phyloP scores from a whole-genome alignment of 2,329 filamentous ascomycete species.

The Fusarium ramigenum region DNA sequence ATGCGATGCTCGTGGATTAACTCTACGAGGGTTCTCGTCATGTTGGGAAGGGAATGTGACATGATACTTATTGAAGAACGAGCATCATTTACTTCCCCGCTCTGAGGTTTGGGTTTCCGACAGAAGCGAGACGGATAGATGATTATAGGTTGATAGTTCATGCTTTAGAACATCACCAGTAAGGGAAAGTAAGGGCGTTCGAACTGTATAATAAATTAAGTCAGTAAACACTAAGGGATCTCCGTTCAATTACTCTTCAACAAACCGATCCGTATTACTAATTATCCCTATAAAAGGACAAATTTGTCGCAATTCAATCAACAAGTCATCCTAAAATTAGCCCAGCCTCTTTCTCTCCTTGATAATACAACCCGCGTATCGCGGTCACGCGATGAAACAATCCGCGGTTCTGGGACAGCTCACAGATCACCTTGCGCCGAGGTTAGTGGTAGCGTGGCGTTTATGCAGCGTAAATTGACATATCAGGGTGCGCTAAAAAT shows the following conservation, averaged over 20 bases:
- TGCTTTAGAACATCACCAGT: too few species aligned
- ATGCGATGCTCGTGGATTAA: neutral
- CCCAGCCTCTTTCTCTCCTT: neutral
- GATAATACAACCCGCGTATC: neutral
- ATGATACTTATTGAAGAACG: neutral
- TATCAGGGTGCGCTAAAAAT: neutral
- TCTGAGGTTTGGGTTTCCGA: too few species aligned
- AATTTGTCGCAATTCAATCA: neutral
- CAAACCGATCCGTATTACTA: accelerated
- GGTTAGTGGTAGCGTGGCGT: neutral
- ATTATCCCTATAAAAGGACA: neutral
- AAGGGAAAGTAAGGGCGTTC: too few species aligned
- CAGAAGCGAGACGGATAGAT: accelerated
- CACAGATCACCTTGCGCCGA: neutral
- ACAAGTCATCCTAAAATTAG: neutral
- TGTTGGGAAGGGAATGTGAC: accelerated
- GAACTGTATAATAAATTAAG: too few species aligned
- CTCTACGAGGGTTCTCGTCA: accelerated
- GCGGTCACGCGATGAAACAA: neutral
- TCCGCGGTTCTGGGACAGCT: neutral
- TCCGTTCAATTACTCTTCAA: neutral
- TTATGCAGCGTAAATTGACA: neutral
- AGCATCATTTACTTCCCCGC: accelerated
- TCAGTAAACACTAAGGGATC: neutral
- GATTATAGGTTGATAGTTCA: accelerated